These are phyloP conservation scores for Balamuthia mandrillaris DNA, from an alignment of 208 protist genomes.

Conservation along the genomic window DNA sequence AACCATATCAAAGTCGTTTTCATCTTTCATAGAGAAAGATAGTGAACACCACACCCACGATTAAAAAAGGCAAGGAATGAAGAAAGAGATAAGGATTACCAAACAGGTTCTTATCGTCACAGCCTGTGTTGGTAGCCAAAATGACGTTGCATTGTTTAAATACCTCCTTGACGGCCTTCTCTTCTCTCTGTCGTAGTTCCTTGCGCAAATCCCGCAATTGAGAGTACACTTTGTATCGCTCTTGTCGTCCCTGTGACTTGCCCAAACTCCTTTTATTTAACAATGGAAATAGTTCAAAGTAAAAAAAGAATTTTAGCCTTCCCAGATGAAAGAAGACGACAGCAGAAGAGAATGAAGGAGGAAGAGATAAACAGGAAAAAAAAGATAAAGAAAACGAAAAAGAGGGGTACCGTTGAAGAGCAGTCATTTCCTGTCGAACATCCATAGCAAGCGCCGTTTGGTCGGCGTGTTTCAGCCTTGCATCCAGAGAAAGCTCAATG, in stretches of 20 bases:
- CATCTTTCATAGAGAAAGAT: no score
- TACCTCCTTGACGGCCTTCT: constrained; percentile 49
- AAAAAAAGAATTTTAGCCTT: no score
- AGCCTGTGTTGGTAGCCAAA: constrained; percentile 55
- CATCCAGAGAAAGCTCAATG: constrained; percentile 57
- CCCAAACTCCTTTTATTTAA: no score
- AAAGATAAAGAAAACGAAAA: no score
- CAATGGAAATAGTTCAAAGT: no score
- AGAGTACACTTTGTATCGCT: constrained; percentile 4
- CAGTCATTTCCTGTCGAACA: constrained; percentile 49
- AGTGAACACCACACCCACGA: no score
- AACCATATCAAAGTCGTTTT: constrained; percentile 51
- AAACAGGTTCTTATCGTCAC: constrained; percentile 29
- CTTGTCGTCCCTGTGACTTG: no score
- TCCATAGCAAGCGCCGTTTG: constrained; percentile 30
- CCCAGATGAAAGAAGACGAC: no score
- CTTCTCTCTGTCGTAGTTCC: constrained; percentile 44
- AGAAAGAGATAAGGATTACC: no score
- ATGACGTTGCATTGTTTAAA: constrained; percentile 61
- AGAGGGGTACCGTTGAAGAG: constrained; percentile 29
- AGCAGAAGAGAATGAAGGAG: neutral
- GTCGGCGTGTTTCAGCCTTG: constrained; percentile 23
- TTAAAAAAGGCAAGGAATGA: no score
- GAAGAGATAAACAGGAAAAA: no score
- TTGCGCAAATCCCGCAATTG: constrained; percentile 27